phyloP scores from a whole-genome alignment of 1,284 basidiomycete genomes.

The Acaromyces ingoldii region DNA sequence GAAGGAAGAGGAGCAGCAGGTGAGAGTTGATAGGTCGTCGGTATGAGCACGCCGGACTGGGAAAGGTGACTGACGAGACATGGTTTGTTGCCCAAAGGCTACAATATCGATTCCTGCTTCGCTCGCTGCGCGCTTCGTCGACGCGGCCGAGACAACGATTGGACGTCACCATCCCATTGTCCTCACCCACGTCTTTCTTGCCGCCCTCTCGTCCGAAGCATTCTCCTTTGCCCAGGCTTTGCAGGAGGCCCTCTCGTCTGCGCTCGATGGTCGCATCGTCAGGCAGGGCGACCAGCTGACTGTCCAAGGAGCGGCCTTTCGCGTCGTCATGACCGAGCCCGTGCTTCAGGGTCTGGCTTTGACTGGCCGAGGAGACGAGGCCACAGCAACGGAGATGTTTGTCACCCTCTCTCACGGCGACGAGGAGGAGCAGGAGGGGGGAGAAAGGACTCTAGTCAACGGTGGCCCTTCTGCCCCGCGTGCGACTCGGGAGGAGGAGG shows the following conservation, averaged over 20 bases:
- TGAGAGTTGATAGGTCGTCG: too few species aligned
- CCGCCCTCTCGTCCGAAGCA: constrained; percentile 19
- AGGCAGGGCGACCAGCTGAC: constrained; percentile 23
- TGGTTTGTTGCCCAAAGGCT: too few species aligned
- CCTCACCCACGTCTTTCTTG: constrained; percentile 27
- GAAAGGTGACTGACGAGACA: too few species aligned
- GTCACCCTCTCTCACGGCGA: constrained; percentile 19
- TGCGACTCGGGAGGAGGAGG: constrained; percentile 15
- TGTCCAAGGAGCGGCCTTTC: constrained; percentile 10
- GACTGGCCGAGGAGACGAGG: neutral
- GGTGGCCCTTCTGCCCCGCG: neutral
- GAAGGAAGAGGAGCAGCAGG: too few species aligned
- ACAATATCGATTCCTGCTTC: too few species aligned
- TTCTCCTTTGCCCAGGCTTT: constrained; percentile 15
- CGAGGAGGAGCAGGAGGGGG: neutral
- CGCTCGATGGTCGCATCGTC: constrained; percentile 24
- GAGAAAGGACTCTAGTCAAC: neutral
- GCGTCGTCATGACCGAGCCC: constrained; percentile 39
- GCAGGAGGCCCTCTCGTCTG: constrained; percentile 15
- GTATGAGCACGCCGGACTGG: too few species aligned
- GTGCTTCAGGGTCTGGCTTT: constrained; percentile 36
- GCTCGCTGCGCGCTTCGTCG: too few species aligned
- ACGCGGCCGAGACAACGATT: too few species aligned
- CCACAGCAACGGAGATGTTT: constrained; percentile 20
- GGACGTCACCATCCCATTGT: constrained; percentile 12